Evolutionary conservation across 106 monocot species (phyloP), one percentile per base, ranked within the genome.

Genomic region (Acanthochlamys bracteata): DNA sequence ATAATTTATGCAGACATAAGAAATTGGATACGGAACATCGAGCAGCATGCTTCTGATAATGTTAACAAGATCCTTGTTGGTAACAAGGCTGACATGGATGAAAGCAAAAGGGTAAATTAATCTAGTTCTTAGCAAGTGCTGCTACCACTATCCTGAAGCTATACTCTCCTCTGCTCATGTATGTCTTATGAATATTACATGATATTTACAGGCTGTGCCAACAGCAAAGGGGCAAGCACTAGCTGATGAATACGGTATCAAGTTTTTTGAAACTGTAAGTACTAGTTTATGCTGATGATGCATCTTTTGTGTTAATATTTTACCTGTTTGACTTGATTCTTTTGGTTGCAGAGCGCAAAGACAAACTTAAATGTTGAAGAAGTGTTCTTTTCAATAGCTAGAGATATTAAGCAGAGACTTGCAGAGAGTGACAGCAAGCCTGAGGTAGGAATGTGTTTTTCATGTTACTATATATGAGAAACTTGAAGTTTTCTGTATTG

Each of bases 31-130:
- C 70, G 89, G 62, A 95, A 95, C 60, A 95, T 95, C 62, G 94
- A 94, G 64, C 94, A 94, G 25, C 94, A 94, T 82, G 94, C 94
- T 39, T 90, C 89, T 56, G 94, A 95, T 71, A 95, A 87, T 68
- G 94, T 95, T 11, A 95, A 95, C 74, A 95, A 95, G 78, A 90
- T 95, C 71, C 69, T 95, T 55, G 89, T 95, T 25, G 94, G 94
- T 10, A 95, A 95, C 73, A 95, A 95, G 67, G 94, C 94, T 39
- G 94, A 94, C 60, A 94, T 94, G 94, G 94, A 94, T 72, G 94
- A 94, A 80, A 94, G 94, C 82, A 95, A 95, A 79, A 81, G 94
- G 79, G 94, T 95, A 84, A 49, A 10, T 49, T 12, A 2, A 49
- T 49, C 17, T 14, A 49, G 49, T 49, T 49, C 12, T 45, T 45